Evolutionary conservation across 2,329 filamentous ascomycete genomes (phyloP).

Genomic region (Exophiala xenobiotica): DNA sequence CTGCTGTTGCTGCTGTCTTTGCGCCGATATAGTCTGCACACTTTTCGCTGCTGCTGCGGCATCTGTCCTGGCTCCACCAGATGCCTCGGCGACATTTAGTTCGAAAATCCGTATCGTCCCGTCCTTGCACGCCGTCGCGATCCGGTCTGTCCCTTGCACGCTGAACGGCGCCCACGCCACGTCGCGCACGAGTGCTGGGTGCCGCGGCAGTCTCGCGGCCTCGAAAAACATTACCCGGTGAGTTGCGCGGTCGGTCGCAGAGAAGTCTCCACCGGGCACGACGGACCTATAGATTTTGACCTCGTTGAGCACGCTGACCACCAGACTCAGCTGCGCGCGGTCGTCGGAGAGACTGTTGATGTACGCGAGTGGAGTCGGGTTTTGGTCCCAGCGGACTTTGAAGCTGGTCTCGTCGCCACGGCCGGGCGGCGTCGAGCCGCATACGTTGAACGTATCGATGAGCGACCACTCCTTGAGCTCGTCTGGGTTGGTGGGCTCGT

Average conservation of each 20-base stretch:
- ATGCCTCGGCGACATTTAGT: constrained; percentile 43
- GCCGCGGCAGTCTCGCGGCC: constrained; percentile 71
- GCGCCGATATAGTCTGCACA: neutral
- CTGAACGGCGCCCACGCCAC: constrained; percentile 79
- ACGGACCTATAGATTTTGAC: constrained; percentile 78
- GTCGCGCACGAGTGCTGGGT: constrained; percentile 70
- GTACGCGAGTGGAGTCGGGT: constrained; percentile 70
- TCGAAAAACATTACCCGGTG: constrained; percentile 73
- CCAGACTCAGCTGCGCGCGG: constrained; percentile 72
- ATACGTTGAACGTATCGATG: constrained; percentile 74
- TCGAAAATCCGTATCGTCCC: constrained; percentile 87
- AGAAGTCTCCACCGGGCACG: constrained; percentile 47
- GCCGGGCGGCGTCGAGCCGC: constrained; percentile 59
- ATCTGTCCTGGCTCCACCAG: neutral
- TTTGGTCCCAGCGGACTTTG: constrained; percentile 82
- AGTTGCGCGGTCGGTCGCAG: constrained; percentile 43
- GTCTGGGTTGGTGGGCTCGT: constrained; percentile 83
- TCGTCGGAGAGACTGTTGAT: constrained; percentile 74
- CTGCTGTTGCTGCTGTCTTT: constrained; percentile 8
- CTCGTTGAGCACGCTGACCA: constrained; percentile 80
- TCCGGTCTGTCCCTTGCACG: constrained; percentile 82
- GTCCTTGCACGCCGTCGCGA: constrained; percentile 91
- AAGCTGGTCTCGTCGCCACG: constrained; percentile 86
- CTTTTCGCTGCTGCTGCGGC: neutral
- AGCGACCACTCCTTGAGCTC: constrained; percentile 72